Evolutionary conservation across 1,284 basidiomycete genomes (phyloP).

Genomic region (Amylostereum areolatum): DNA sequence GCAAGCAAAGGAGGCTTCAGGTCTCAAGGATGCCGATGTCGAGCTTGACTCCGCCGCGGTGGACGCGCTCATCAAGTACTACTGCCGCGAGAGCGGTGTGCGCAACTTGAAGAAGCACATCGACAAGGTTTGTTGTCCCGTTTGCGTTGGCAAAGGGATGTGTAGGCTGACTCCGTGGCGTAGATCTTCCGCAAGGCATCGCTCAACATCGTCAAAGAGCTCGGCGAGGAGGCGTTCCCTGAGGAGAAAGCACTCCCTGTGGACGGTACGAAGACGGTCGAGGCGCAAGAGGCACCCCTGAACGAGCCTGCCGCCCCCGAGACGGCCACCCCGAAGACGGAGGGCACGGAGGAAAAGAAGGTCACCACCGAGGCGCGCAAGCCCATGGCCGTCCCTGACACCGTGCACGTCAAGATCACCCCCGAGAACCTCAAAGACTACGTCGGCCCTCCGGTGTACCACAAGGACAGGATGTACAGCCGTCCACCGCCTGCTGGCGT

Average conservation of each 20-base stretch:
- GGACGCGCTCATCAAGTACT: constrained; percentile 91
- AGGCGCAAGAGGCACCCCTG: constrained; percentile 31
- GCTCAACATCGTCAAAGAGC: constrained; percentile 85
- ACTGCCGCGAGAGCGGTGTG: constrained; percentile 96
- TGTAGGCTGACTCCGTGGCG: constrained; percentile 1
- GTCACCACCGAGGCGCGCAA: constrained; percentile 78
- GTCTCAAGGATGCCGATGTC: constrained; percentile 82
- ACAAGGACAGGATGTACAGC: constrained; percentile 91
- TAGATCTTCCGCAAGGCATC: constrained; percentile 98
- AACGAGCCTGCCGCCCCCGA: constrained; percentile 28
- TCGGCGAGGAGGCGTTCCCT: constrained; percentile 85
- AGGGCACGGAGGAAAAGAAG: constrained; percentile 30
- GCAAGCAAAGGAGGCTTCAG: constrained; percentile 89
- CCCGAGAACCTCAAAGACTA: constrained; percentile 92
- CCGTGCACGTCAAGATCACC: constrained; percentile 78
- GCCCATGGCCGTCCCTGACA: constrained; percentile 78
- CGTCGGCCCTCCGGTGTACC: constrained; percentile 92
- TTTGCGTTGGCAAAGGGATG: not conserved
- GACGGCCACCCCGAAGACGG: constrained; percentile 17
- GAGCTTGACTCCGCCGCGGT: constrained; percentile 74
- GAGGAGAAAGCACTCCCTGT: constrained; percentile 42
- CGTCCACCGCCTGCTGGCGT: constrained; percentile 85
- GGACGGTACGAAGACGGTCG: constrained; percentile 27
- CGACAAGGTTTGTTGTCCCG: constrained; percentile 64
- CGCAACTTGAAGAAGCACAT: constrained; percentile 94